Percentiles rank a stretch among this genome's conserved stretches.
Evolutionary conservation across 2,329 filamentous ascomycete genomes (phyloP).

Genomic region (Aureobasidium sp.): DNA sequence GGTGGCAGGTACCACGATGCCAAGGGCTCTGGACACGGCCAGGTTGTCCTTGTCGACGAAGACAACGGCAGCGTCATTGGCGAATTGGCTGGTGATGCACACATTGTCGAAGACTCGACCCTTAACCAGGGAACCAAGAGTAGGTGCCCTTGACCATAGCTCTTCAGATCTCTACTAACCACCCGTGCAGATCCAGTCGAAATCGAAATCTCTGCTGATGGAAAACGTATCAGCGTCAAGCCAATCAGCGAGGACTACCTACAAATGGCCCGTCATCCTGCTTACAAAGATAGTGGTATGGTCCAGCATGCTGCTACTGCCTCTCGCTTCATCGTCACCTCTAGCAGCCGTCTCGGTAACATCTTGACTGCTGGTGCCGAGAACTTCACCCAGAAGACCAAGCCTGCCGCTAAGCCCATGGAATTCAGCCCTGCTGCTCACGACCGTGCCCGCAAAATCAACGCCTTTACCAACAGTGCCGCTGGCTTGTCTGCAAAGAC

Average conservation of each 20-base stretch:
- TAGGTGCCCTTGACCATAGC: conserved; percentile 33
- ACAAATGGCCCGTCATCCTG: conserved; percentile 71
- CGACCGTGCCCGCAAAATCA: conserved; percentile 76
- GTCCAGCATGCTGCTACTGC: conserved; percentile 82
- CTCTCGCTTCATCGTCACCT: conserved; percentile 85
- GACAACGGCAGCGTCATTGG: conserved; percentile 94
- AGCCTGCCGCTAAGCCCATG: conserved; percentile 70
- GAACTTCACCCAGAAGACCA: conserved; percentile 68
- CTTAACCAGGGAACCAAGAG: conserved; percentile 87
- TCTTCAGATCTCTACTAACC: neutral
- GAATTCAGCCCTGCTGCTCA: conserved; percentile 83
- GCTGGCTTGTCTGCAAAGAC: conserved; percentile 77
- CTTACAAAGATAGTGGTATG: conserved; percentile 80
- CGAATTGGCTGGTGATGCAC: conserved; percentile 73
- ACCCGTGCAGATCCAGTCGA: conserved; percentile 60
- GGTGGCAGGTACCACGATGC: conserved; percentile 50
- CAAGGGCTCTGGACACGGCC: conserved; percentile 47
- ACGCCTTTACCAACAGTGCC: conserved; percentile 72
- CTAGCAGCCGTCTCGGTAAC: conserved; percentile 69
- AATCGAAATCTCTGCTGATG: conserved; percentile 62
- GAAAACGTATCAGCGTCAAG: conserved; percentile 58
- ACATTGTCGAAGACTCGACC: conserved; percentile 66
- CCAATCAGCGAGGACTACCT: conserved; percentile 64
- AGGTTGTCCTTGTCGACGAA: conserved; percentile 90
- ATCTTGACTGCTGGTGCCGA: conserved; percentile 70